A percentile compares a stretch with the other conserved stretches of the same genome.
Conservation (phyloP, 2,329 filamentous ascomycete genomes). For the Ophiostoma pallidulum region DNA sequence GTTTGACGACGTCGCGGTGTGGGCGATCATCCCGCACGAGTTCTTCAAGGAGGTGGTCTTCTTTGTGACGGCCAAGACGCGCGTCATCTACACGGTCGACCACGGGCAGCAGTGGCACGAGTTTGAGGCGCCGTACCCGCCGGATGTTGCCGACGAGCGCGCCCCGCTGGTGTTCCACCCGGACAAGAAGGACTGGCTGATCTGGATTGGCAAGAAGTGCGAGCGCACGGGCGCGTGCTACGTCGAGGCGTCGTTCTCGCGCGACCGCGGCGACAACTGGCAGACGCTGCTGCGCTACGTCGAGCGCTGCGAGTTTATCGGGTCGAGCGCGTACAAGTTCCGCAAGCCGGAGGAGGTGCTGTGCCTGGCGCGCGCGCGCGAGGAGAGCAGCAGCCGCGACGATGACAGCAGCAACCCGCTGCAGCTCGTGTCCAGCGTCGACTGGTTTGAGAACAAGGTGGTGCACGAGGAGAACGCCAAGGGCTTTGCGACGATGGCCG, state of each 20-base stretch:
- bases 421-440: conserved; percentile 65
- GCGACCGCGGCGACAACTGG: conserved; percentile 76
- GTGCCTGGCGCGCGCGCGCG: conserved; percentile 52
- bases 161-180: conserved; percentile 69
- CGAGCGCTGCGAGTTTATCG: conserved; percentile 78
- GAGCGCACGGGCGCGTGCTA: conserved; percentile 52
- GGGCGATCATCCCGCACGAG: conserved; percentile 63
- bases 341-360: conserved; percentile 47
- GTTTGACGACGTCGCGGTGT: conserved; percentile 60
- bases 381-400: conserved; percentile 42
- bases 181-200: conserved; percentile 75
- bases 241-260: conserved; percentile 64
- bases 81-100: conserved; percentile 74
- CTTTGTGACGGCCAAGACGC: conserved; percentile 59
- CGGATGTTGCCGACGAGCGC: conserved; percentile 25
- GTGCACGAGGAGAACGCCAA: conserved; percentile 61
- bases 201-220: conserved; percentile 77
- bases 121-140: conserved; percentile 59
- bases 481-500: conserved; percentile 88
- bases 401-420: no score
- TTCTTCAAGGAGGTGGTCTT: conserved; percentile 81
- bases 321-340: conserved; percentile 46
- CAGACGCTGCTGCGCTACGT: conserved; percentile 63
- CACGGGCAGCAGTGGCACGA: conserved; percentile 63
- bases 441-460: conserved; percentile 60